phyloP scores from a whole-genome alignment of 2,329 filamentous ascomycete genomes.

The Hawksworthiomyces lignivorus region DNA sequence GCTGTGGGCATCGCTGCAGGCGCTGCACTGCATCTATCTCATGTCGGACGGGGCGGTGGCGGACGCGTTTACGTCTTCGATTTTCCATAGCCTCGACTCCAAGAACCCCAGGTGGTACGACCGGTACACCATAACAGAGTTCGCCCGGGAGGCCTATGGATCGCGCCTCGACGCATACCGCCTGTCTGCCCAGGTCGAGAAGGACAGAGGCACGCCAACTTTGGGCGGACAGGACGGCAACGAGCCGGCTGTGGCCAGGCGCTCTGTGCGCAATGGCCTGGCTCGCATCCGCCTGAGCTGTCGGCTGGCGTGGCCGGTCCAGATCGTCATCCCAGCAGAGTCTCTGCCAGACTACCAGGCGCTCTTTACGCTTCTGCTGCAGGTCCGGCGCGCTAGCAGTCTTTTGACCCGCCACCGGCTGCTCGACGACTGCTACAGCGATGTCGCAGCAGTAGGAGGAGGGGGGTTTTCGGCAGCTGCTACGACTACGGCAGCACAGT shows the following conservation, averaged over 20 bases:
- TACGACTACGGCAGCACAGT: constrained; percentile 19
- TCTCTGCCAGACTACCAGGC: constrained; percentile 61
- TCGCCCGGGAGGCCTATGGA: constrained; percentile 66
- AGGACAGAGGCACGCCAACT: not conserved
- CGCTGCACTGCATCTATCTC: constrained; percentile 67
- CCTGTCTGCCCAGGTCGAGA: constrained; percentile 13
- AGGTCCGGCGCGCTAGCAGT: constrained; percentile 64
- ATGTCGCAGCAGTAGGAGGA: constrained; percentile 1
- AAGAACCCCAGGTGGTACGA: constrained; percentile 63
- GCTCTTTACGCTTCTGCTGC: constrained; percentile 68
- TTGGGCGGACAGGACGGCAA: constrained; percentile 13
- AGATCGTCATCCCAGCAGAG: constrained; percentile 64
- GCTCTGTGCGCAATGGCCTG: constrained; percentile 54
- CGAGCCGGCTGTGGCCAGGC: constrained; percentile 37
- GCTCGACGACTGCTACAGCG: constrained; percentile 27
- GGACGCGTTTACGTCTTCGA: constrained; percentile 54
- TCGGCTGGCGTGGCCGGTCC: constrained; percentile 56
- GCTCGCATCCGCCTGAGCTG: constrained; percentile 60
- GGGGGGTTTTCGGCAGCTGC: too few species aligned
- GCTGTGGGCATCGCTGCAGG: constrained; percentile 55
- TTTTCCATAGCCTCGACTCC: constrained; percentile 70
- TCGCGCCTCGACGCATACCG: constrained; percentile 36
- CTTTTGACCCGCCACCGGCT: constrained; percentile 52
- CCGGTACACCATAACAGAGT: constrained; percentile 69
- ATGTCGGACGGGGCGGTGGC: constrained; percentile 65